Evolutionary conservation across 2,329 filamentous ascomycete genomes (phyloP).

Genomic region (Emergomyces pasteurianus): DNA sequence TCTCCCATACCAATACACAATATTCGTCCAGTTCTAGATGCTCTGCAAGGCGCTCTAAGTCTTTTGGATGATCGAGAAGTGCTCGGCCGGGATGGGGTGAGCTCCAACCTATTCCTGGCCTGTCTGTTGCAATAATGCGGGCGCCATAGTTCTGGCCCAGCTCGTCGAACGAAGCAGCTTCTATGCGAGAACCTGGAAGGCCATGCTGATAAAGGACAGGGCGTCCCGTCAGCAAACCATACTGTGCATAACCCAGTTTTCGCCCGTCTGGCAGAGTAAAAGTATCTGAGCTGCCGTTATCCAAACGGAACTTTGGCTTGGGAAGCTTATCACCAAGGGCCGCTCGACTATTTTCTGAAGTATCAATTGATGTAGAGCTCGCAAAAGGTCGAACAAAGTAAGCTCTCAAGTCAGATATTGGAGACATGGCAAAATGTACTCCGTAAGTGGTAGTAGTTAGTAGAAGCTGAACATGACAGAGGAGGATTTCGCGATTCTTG

Average conservation of each 20-base stretch:
- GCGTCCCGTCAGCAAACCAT: conserved; percentile 22
- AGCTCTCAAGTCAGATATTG: not conserved
- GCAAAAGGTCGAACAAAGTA: not conserved
- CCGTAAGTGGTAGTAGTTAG: too few relatives aligned
- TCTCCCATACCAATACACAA: conserved; percentile 26
- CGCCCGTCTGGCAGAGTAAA: conserved; percentile 24
- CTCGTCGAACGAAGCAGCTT: conserved; percentile 26
- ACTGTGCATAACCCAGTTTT: conserved; percentile 29
- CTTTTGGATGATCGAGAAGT: conserved; percentile 32
- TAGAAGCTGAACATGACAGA: too few relatives aligned
- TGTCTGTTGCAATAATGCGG: conserved; percentile 31
- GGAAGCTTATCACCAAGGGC: not conserved
- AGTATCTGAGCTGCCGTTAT: conserved; percentile 18
- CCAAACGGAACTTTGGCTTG: conserved; percentile 9
- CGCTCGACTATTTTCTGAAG: not conserved
- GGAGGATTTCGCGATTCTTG: too few relatives aligned
- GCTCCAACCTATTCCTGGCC: conserved; percentile 34
- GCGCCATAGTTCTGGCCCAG: conserved; percentile 22
- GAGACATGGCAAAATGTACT: not conserved
- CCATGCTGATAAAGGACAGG: conserved; percentile 34
- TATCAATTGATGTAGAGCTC: not conserved
- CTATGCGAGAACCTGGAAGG: conserved; percentile 32
- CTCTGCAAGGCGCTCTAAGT: conserved; percentile 30
- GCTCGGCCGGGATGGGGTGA: conserved; percentile 26
- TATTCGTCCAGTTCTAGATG: conserved; percentile 31